Percentiles rank a stretch among this genome's conserved stretches.
Conservation (phyloP, 371 early-diverging fungal species). For the Choanephora cucurbitarum region DNA sequence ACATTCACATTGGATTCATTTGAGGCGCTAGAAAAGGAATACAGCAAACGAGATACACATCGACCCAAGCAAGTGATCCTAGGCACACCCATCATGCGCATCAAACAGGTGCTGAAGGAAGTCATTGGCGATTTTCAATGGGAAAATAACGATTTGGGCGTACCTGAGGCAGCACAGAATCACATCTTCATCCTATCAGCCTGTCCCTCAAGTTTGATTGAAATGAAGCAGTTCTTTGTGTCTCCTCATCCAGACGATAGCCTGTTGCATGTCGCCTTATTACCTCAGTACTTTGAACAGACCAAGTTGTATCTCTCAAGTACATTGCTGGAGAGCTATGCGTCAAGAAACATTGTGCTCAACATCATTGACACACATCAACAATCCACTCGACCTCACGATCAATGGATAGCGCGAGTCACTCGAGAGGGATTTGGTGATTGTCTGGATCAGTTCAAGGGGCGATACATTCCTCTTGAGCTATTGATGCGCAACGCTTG, state of each 20-base stretch:
- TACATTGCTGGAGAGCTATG: slow-evolving; percentile 10
- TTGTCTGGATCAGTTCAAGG: slow-evolving; percentile 7
- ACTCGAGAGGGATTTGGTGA: slow-evolving; percentile 9
- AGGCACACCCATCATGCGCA: slow-evolving; percentile 13
- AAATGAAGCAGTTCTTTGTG: slow-evolving; percentile 10
- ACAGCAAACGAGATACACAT: slow-evolving; percentile 8
- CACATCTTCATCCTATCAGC: slow-evolving; percentile 7
- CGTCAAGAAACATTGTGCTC: background rate
- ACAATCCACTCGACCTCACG: slow-evolving; percentile 1
- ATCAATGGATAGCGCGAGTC: background rate
- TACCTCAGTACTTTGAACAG: slow-evolving; percentile 10
- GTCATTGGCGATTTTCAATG: slow-evolving; percentile 23
- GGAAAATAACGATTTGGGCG: slow-evolving; percentile 12
- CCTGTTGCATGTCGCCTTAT: background rate
- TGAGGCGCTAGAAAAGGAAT: slow-evolving; percentile 9
- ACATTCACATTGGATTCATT: slow-evolving; percentile 10
- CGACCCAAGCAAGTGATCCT: background rate
- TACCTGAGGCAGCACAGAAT: slow-evolving; percentile 1
- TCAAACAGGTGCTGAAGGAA: slow-evolving; percentile 24
- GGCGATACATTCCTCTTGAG: slow-evolving; percentile 5
- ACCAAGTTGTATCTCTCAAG: background rate
- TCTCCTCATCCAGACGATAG: background rate
- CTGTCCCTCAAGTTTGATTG: slow-evolving; percentile 3
- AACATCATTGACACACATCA: slow-evolving; percentile 6
- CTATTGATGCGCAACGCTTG: background rate